Percentiles rank a stretch among this genome's conserved stretches.
Conservation (phyloP, 352 stramenopile genomes). For the Globisporangium cystogenes region DNA sequence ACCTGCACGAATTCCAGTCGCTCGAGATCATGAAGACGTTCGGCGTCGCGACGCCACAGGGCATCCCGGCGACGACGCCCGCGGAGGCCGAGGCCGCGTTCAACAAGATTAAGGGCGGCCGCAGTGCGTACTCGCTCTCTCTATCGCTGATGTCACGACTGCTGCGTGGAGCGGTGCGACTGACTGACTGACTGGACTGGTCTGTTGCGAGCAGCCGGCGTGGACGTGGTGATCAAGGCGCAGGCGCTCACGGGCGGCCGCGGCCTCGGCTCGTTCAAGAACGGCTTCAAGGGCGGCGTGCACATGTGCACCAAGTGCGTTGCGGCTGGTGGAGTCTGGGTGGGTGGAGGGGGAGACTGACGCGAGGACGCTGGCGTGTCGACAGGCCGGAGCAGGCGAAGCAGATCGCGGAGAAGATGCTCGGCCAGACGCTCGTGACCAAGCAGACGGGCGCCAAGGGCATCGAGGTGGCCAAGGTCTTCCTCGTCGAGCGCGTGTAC, state of each 20-base stretch:
- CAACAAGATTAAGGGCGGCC: conserved; percentile 66
- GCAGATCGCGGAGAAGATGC: conserved; percentile 85
- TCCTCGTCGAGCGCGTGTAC: conserved; percentile 92
- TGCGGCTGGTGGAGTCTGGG: too few species aligned
- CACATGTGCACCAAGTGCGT: conserved; percentile 92
- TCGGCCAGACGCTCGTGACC: conserved; percentile 95
- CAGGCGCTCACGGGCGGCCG: conserved; percentile 96
- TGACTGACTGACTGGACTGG: neutral
- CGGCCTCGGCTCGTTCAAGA: conserved; percentile 94
- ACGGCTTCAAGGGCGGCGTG: conserved; percentile 97
- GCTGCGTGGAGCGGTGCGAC: too few species aligned
- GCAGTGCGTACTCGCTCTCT: conserved; percentile 36
- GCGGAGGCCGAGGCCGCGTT: conserved; percentile 80
- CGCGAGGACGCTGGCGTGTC: too few species aligned
- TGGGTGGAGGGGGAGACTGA: too few species aligned
- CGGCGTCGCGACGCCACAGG: conserved; percentile 68
- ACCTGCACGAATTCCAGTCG: conserved; percentile 93
- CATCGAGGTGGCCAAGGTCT: conserved; percentile 88
- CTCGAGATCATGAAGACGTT: conserved; percentile 93
- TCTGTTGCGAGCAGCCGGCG: conserved; percentile 29
- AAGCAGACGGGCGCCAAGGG: conserved; percentile 91
- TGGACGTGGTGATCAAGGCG: conserved; percentile 95
- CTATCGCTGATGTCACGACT: too few species aligned
- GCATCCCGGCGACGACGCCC: conserved; percentile 69
- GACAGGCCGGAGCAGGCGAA: conserved; percentile 61